Conservation (phyloP, 2,329 filamentous ascomycete genomes). For the Magnaporthales sp. region DNA sequence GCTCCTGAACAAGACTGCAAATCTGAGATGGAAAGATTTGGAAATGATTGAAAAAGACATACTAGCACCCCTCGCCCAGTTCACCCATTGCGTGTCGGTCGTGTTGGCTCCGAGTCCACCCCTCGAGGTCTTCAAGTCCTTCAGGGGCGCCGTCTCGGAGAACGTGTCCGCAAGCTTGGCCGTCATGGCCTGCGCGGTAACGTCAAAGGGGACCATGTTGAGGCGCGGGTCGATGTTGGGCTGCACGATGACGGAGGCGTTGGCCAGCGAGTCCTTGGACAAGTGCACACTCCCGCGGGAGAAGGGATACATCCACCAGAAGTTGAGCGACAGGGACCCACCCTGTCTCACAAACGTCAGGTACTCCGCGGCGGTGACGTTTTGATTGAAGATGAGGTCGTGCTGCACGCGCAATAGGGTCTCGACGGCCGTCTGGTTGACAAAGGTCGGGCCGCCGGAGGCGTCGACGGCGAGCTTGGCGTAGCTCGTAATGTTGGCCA, state of each 20-base stretch:
- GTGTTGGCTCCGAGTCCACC: constrained; percentile 20
- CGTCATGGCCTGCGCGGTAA: constrained; percentile 10
- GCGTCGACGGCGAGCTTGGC: constrained; percentile 18
- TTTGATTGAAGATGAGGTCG: constrained; percentile 35
- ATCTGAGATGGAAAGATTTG: neutral
- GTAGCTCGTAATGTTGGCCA: constrained; percentile 19
- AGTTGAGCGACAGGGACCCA: constrained; percentile 24
- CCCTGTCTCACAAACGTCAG: constrained; percentile 25
- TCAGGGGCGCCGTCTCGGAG: constrained; percentile 29
- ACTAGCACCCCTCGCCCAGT: neutral
- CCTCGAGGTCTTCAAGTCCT: constrained; percentile 26
- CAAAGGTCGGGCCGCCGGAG: constrained; percentile 18
- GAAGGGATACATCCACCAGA: constrained; percentile 35
- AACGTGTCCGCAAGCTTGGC: constrained; percentile 13
- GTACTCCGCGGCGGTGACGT: constrained; percentile 37
- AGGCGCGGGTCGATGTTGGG: constrained; percentile 44
- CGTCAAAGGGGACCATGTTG: constrained; percentile 20
- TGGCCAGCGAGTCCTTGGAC: constrained; percentile 16
- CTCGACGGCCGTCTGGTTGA: constrained; percentile 23
- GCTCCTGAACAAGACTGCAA: constrained; percentile 15
- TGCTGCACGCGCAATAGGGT: constrained; percentile 34
- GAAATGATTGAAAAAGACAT: constrained; percentile 26
- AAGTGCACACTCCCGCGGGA: constrained; percentile 49
- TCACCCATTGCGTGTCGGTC: constrained; percentile 15
- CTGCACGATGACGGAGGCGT: constrained; percentile 24